Percentiles rank a stretch among this genome's conserved stretches.
Evolutionary conservation across 2,329 filamentous ascomycete genomes (phyloP).

Genomic region (Scopulariopsis brevicaulis): DNA sequence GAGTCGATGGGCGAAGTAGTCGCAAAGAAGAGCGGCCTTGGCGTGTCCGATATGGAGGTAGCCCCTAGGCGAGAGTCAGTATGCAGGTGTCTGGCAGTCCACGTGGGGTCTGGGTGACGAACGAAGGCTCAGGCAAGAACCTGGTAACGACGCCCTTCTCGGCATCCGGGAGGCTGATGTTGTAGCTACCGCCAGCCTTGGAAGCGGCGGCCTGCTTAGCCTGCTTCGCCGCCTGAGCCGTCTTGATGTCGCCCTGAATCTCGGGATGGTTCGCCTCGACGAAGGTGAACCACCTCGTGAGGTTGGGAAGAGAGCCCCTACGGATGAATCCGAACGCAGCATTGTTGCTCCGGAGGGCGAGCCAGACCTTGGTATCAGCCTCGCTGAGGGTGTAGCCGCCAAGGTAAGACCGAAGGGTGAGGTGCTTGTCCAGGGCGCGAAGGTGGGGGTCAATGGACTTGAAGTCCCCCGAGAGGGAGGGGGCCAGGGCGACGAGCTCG

Average conservation of each 20-base stretch:
- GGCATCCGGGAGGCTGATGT: slow-evolving; percentile 73
- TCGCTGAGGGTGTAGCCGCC: slow-evolving; percentile 69
- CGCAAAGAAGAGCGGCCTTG: slow-evolving; percentile 85
- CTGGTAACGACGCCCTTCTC: slow-evolving; percentile 84
- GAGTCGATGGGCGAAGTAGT: slow-evolving; percentile 91
- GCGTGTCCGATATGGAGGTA: slow-evolving; percentile 95
- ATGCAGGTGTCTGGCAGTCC: slow-evolving; percentile 8
- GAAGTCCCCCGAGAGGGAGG: slow-evolving; percentile 55
- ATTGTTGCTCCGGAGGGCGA: slow-evolving; percentile 70
- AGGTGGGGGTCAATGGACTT: slow-evolving; percentile 69
- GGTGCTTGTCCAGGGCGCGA: slow-evolving; percentile 71
- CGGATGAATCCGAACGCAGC: slow-evolving; percentile 74
- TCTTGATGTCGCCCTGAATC: slow-evolving; percentile 59
- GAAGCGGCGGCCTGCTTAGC: slow-evolving; percentile 58
- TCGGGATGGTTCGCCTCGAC: slow-evolving; percentile 74
- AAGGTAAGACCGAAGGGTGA: slow-evolving; percentile 78
- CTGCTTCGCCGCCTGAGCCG: slow-evolving; percentile 55
- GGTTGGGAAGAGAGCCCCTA: slow-evolving; percentile 63
- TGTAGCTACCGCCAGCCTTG: slow-evolving; percentile 78
- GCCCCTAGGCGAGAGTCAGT: slow-evolving; percentile 31
- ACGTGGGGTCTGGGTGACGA: slow-evolving; percentile 17
- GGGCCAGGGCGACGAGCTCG: slow-evolving; percentile 39
- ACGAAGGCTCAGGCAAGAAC: slow-evolving; percentile 91
- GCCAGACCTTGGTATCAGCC: slow-evolving; percentile 73
- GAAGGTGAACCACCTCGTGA: slow-evolving; percentile 79